Evolutionary conservation across 495 filamentous ascomycete species (phyloP).

Genomic region (Penicillium alfredii): DNA sequence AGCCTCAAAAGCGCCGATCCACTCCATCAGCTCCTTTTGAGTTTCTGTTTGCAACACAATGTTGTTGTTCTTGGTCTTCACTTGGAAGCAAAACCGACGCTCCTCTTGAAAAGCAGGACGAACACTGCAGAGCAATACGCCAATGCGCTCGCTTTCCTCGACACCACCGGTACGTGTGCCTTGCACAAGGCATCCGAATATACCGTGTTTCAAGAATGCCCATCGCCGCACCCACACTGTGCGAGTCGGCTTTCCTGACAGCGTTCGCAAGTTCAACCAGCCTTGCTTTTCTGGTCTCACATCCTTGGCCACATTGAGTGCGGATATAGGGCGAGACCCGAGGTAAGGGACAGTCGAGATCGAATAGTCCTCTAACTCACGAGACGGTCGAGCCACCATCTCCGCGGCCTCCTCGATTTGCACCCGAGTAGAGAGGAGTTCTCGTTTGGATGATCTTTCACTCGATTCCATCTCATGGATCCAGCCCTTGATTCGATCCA

Average conservation of each 20-base stretch:
- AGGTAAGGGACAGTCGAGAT: conserved; percentile 79
- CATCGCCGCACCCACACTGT: conserved; percentile 84
- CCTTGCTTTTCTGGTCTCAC: conserved; percentile 75
- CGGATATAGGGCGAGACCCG: conserved; percentile 62
- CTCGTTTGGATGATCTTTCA: conserved; percentile 70
- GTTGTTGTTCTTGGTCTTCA: conserved; percentile 93
- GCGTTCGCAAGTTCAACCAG: conserved; percentile 79
- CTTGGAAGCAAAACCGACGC: conserved; percentile 93
- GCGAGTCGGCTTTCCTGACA: conserved; percentile 81
- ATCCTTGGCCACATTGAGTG: conserved; percentile 38
- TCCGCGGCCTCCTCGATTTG: conserved; percentile 79
- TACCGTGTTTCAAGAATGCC: conserved; percentile 92
- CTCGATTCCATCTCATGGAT: conserved; percentile 83
- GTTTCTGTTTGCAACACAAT: conserved; percentile 90
- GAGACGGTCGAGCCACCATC: conserved; percentile 63
- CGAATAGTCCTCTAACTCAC: conserved; percentile 91
- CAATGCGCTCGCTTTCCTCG: conserved; percentile 92
- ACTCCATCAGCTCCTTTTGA: conserved; percentile 80
- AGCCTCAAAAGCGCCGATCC: conserved; percentile 86
- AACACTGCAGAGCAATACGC: conserved; percentile 87
- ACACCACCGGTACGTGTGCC: conserved; percentile 78
- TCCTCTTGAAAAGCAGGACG: conserved; percentile 90
- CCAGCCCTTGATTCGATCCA: conserved; percentile 90
- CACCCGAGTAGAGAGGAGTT: conserved; percentile 70
- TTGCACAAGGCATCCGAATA: conserved; percentile 94